These are phyloP conservation scores for Lepidium africanum DNA, from an alignment of 345 rosid genomes.

Conservation along the genomic window DNA sequence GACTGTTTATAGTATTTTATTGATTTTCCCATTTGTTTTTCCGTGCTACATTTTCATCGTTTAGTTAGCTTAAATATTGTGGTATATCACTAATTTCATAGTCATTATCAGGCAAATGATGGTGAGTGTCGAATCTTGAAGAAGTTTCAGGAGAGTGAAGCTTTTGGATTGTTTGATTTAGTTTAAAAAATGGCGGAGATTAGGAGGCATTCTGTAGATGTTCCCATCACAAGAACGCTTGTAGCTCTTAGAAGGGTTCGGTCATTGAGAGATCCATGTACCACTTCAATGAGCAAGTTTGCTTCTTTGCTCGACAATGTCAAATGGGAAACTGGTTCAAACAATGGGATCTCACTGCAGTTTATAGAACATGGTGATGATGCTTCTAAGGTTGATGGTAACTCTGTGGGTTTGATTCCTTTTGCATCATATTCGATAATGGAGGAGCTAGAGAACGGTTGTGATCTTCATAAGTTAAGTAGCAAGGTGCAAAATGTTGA, in stretches of 20 bases:
- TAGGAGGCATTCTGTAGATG: slow-evolving; percentile 81
- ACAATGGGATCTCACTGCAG: slow-evolving; percentile 59
- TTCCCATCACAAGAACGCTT: slow-evolving; percentile 88
- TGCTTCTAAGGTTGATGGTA: slow-evolving; percentile 21
- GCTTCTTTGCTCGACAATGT: slow-evolving; percentile 71
- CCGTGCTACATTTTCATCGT: slow-evolving; percentile 4
- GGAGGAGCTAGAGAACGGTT: slow-evolving; percentile 35
- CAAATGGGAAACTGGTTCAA: slow-evolving; percentile 81
- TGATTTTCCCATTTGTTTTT: slow-evolving; percentile 1
- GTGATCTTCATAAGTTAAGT: slow-evolving; percentile 20
- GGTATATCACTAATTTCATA: background rate
- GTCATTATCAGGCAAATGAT: background rate
- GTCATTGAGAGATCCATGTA: slow-evolving; percentile 91
- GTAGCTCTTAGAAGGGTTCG: slow-evolving; percentile 82
- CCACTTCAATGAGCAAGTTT: slow-evolving; percentile 90
- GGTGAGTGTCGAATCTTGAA: background rate
- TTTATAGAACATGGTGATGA: slow-evolving; percentile 26
- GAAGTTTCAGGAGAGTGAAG: background rate
- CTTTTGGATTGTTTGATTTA: background rate
- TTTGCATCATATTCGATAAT: slow-evolving; percentile 22
- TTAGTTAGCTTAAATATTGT: background rate
- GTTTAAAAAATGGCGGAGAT: slow-evolving; percentile 43
- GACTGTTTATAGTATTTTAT: background rate
- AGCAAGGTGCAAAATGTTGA: slow-evolving; percentile 4
- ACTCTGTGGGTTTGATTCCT: slow-evolving; percentile 21